Percentiles rank a stretch among this genome's conserved stretches.
Conservation (phyloP, 75 land plant species). For the Pseudotsuga menziesii region DNA sequence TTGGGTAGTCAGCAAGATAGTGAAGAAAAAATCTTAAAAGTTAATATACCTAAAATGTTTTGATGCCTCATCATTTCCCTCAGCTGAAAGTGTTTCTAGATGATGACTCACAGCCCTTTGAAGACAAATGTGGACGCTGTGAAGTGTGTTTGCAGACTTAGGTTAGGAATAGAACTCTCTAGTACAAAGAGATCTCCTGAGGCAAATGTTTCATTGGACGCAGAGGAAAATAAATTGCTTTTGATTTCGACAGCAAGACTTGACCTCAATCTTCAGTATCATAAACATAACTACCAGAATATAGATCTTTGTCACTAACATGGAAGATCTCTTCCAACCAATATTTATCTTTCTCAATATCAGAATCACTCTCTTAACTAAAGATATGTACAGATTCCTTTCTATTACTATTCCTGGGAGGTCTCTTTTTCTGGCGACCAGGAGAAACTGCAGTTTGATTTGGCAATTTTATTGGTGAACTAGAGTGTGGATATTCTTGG, state of each 20-base stretch:
- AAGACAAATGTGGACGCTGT: slow-evolving; percentile 65
- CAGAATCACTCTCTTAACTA: not conserved
- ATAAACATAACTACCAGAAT: slow-evolving; percentile 33
- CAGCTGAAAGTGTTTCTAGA: slow-evolving; percentile 45
- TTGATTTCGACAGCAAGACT: not conserved
- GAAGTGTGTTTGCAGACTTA: slow-evolving; percentile 42
- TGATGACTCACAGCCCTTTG: slow-evolving; percentile 57
- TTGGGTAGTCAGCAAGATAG: not conserved
- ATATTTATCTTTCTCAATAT: not conserved
- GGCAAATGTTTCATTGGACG: slow-evolving; percentile 44
- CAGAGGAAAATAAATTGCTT: slow-evolving; percentile 4
- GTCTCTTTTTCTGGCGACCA: not conserved
- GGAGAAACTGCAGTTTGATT: not conserved
- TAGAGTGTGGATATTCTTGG: not conserved
- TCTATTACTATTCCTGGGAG: not conserved
- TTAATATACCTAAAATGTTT: slow-evolving; percentile 47
- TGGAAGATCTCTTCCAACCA: not conserved
- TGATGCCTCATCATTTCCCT: slow-evolving; percentile 38
- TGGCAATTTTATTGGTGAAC: not conserved
- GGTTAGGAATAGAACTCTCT: slow-evolving; percentile 41
- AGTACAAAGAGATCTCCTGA: slow-evolving; percentile 46
- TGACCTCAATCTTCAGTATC: slow-evolving; percentile 19
- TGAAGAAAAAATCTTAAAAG: not conserved
- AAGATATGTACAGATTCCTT: not conserved
- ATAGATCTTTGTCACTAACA: slow-evolving; percentile 20